Percentiles rank a stretch among this genome's conserved stretches.
Conservation (phyloP, 148 eudicot genomes). For the Heliamphora exappendiculata region DNA sequence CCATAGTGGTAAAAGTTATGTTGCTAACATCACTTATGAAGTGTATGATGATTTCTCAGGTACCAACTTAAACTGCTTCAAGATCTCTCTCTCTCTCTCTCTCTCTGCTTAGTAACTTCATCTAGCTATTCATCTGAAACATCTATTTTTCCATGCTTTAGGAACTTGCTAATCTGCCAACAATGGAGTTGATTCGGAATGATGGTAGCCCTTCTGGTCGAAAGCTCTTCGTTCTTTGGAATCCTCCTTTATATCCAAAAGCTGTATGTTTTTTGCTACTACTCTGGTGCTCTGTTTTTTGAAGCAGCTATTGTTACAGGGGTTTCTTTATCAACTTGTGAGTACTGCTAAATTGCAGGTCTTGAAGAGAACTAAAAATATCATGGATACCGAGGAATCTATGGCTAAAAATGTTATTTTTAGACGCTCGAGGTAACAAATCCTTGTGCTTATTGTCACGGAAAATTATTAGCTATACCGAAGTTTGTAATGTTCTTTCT, state of each 20-base stretch:
- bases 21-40: background rate
- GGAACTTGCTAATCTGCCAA: constrained; percentile 75
- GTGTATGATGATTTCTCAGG: background rate
- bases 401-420: constrained; percentile 23
- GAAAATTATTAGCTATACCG: background rate
- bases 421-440: constrained; percentile 59
- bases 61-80: background rate
- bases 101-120: background rate
- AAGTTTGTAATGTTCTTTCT: background rate
- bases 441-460: constrained; percentile 1
- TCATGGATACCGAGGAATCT: constrained; percentile 14
- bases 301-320: background rate
- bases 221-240: constrained; percentile 86
- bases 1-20: background rate
- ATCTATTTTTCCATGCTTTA: constrained; percentile 15
- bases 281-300: constrained; percentile 14
- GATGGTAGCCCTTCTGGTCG: constrained; percentile 97
- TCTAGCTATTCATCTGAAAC: background rate
- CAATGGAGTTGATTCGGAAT: constrained; percentile 71
- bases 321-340: background rate
- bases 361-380: constrained; percentile 24
- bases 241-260: constrained; percentile 67
- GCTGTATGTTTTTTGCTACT: constrained; percentile 40
- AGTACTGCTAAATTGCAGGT: constrained; percentile 26
- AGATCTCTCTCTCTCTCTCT: background rate